Conservation (phyloP, 306 rosid species). For the Cicer bijugum region DNA sequence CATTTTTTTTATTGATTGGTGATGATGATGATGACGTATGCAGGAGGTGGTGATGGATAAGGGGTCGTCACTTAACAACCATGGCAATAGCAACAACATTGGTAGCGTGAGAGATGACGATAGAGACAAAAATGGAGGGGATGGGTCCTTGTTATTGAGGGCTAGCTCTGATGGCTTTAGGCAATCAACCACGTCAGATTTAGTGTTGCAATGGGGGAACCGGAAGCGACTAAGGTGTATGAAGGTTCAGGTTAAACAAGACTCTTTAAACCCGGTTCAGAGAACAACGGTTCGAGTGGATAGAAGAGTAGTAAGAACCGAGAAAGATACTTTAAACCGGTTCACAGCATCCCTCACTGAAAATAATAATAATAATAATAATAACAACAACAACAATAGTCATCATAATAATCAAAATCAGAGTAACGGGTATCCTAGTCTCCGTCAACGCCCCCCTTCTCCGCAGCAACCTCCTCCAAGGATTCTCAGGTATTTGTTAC, state of each 20-base stretch:
- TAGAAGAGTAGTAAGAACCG: constrained; percentile 73
- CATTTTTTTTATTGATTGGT: not conserved
- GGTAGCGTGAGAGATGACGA: constrained; percentile 30
- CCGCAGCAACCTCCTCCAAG: constrained; percentile 81
- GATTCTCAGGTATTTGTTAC: constrained; percentile 61
- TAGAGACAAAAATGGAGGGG: constrained; percentile 58
- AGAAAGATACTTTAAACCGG: constrained; percentile 63
- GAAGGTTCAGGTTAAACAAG: constrained; percentile 87
- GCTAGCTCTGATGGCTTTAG: constrained; percentile 54
- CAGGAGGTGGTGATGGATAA: constrained; percentile 63
- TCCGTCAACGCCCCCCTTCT: constrained; percentile 78
- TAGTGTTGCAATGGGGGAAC: constrained; percentile 88
- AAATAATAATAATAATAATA: constrained; percentile 7
- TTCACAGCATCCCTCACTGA: constrained; percentile 34
- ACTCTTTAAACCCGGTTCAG: constrained; percentile 64
- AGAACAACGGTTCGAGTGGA: constrained; percentile 79
- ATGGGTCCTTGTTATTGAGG: constrained; percentile 57
- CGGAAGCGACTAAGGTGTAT: constrained; percentile 87
- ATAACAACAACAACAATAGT: constrained; percentile 19
- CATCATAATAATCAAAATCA: constrained; percentile 40
- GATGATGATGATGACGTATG: constrained; percentile 46
- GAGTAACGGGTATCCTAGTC: constrained; percentile 67
- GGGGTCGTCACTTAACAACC: constrained; percentile 50
- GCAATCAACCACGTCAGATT: constrained; percentile 67
- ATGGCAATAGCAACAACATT: constrained; percentile 36